Base-by-base conservation (phyloP, 2,329 filamentous ascomycete species). In the Aspergillus sp. region DNA sequence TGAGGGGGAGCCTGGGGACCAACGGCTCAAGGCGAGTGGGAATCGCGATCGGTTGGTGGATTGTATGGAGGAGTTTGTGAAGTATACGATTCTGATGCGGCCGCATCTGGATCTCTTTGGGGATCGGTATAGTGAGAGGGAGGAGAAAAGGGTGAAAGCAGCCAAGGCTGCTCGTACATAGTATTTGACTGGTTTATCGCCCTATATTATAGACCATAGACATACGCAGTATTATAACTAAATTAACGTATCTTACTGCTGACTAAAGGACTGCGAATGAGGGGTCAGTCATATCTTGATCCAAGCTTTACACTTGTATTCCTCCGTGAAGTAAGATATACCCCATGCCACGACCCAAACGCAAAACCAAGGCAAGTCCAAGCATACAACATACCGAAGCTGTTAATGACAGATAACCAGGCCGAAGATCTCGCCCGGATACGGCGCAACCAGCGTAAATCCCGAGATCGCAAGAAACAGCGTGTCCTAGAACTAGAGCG, bases 21-120 rank as follows among this genome's bases (percentile, higher is more conserved):
- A 79, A 47, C 72, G 83, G 34, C 73, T 88, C 24, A 77, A 83
- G 67, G 76, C 82, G 0, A 83, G 84, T 66, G 75, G 77, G 0
- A 87, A 87, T 60, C 72, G 85, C 11, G 83, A 87, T 55, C 75
- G 85, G 2, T 64, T 88, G 13, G 84, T 88, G 1, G 85, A 88
- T 72, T 87, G 84, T 61, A 87, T 88, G 82, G 86, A 89, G 73
- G 87, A 89, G 69, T 82, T 89, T 70, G 86, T 89, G 4, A 88
- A 89, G 69, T 88, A 86, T 65, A 88, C 84, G 0, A 79, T 89
- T 27, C 61, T 89, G 1, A 87, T 89, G 84, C 73, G 84, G 53
- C 81, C 82, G 22, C 82, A 87, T 62, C 80, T 87, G 61, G 79
- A 79, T 24, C 69, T 88, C 2, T 88, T 89, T 67, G 80, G 77